Conservation (phyloP, 1,139 yeast genomes). For the Magnusiomyces paraingens region DNA sequence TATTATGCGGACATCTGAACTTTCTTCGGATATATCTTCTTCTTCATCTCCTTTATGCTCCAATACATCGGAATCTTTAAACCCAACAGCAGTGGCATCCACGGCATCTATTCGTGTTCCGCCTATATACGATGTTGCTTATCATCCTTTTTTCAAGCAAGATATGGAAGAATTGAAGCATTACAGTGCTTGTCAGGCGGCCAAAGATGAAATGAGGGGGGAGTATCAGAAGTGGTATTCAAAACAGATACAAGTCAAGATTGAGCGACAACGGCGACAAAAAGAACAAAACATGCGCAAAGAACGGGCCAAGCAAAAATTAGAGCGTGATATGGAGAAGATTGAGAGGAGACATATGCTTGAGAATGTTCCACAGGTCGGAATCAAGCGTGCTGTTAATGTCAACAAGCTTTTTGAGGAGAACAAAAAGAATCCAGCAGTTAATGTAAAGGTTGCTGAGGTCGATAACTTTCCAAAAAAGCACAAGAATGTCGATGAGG, state of each 20-base stretch:
- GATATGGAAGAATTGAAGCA: background rate
- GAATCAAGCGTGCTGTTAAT: background rate
- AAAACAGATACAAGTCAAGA: constrained; percentile 3
- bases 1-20: background rate
- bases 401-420: background rate
- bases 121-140: constrained; percentile 1
- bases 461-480: background rate
- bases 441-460: background rate
- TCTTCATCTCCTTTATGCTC: background rate
- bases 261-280: background rate
- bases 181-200: background rate
- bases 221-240: constrained; percentile 6
- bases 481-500: background rate
- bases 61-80: background rate
- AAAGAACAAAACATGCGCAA: background rate
- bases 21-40: background rate
- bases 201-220: constrained; percentile 2
- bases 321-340: background rate
- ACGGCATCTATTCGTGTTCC: background rate
- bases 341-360: background rate
- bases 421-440: background rate
- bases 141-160: constrained; percentile 1
- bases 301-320: background rate
- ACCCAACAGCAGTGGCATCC: background rate
- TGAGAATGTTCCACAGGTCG: background rate